A percentile compares a stretch with the other conserved stretches of the same genome.
These are phyloP conservation scores for Hypholoma fasciculare DNA, from an alignment of 768 basidiomycete genomes.

Conservation along the genomic window DNA sequence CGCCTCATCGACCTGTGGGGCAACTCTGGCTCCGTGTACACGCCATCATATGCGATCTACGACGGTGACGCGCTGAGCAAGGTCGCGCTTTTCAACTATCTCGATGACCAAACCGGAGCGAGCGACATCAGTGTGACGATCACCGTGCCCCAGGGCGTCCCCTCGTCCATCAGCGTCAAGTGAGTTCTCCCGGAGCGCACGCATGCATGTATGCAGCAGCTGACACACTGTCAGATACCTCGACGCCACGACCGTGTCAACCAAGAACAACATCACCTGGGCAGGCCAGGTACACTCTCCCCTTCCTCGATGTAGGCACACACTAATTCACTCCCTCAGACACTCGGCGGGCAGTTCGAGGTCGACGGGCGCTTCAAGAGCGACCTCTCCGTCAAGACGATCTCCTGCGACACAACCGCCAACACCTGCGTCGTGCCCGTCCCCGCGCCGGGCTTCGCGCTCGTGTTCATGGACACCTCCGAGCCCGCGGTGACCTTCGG, in stretches of 20 bases:
- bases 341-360: slow-evolving; percentile 58
- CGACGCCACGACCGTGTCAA: slow-evolving; percentile 51
- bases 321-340: slow-evolving; percentile 34
- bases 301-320: background rate
- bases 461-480: slow-evolving; percentile 61
- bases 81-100: slow-evolving; percentile 73
- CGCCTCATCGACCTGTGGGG: slow-evolving; percentile 68
- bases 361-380: slow-evolving; percentile 72
- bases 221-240: slow-evolving; percentile 45
- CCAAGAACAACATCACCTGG: slow-evolving; percentile 73
- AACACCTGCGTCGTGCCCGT: slow-evolving; percentile 62
- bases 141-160: slow-evolving; percentile 46
- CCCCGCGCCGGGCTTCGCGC: slow-evolving; percentile 70
- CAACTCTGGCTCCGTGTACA: slow-evolving; percentile 49
- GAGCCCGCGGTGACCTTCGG: slow-evolving; percentile 16
- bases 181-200: slow-evolving; percentile 20
- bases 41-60: slow-evolving; percentile 74
- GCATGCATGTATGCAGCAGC: background rate
- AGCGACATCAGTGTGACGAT: slow-evolving; percentile 46
- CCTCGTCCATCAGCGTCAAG: slow-evolving; percentile 53
- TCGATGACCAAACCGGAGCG: slow-evolving; percentile 57
- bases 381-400: slow-evolving; percentile 49
- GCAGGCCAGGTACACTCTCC: slow-evolving; percentile 59
- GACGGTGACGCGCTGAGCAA: slow-evolving; percentile 64
- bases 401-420: slow-evolving; percentile 54